Percentiles rank a stretch among this genome's conserved stretches.
Evolutionary conservation across 2,329 filamentous ascomycete genomes (phyloP).

Genomic region (Thermoascus crustaceus): DNA sequence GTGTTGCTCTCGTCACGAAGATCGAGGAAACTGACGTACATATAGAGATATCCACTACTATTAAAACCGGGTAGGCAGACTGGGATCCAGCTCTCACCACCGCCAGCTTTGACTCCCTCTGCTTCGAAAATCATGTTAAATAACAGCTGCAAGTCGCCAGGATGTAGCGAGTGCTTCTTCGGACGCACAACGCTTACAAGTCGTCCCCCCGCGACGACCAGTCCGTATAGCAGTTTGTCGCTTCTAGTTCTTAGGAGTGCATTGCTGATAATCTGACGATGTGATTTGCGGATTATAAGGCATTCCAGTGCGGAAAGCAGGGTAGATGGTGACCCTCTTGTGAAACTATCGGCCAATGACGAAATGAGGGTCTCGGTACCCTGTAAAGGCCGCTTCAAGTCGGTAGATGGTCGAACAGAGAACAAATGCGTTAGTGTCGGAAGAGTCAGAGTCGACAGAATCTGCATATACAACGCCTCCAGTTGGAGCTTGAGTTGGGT

Average conservation of each 20-base stretch:
- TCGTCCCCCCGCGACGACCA: constrained; percentile 85
- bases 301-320: constrained; percentile 88
- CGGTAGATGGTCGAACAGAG: constrained; percentile 81
- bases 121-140: constrained; percentile 99
- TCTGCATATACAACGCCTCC: constrained; percentile 95
- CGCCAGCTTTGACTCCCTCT: constrained; percentile 79
- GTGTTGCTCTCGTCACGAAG: constrained; percentile 43
- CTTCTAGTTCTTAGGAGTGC: constrained; percentile 71
- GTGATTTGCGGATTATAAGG: constrained; percentile 79
- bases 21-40: constrained; percentile 96
- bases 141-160: constrained; percentile 88
- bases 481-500: constrained; percentile 77
- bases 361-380: constrained; percentile 88
- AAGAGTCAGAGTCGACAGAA: constrained; percentile 86
- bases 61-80: constrained; percentile 95
- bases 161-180: constrained; percentile 89
- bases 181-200: constrained; percentile 93
- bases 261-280: constrained; percentile 78
- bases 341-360: constrained; percentile 89
- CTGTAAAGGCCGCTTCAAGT: constrained; percentile 79
- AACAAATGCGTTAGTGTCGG: constrained; percentile 83
- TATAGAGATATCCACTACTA: constrained; percentile 91
- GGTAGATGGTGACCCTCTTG: constrained; percentile 79
- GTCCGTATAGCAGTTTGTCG: constrained; percentile 76
- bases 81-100: constrained; percentile 96